phyloP scores from a whole-genome alignment of 129 eudicot species.

The Artemisia tridentata region DNA sequence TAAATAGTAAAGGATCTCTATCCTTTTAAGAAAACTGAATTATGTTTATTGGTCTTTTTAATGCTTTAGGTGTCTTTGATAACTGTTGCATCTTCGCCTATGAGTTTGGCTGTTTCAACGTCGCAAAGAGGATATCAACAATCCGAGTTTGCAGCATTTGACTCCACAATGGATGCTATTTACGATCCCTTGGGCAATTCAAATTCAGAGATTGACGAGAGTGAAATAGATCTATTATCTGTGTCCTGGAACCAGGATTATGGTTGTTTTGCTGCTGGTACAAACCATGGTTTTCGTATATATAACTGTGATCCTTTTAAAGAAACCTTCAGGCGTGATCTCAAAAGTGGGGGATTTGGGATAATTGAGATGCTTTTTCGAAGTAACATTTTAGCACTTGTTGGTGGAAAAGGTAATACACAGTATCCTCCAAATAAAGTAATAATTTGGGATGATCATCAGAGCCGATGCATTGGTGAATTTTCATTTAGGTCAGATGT shows the following conservation, averaged over 20 bases:
- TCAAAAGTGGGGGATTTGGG: slow-evolving; percentile 82
- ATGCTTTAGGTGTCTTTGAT: slow-evolving; percentile 33
- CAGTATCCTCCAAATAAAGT: slow-evolving; percentile 87
- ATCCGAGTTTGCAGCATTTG: slow-evolving; percentile 39
- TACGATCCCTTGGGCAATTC: slow-evolving; percentile 38
- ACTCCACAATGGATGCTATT: slow-evolving; percentile 41
- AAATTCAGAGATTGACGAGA: slow-evolving; percentile 47
- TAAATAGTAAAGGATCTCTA: not conserved
- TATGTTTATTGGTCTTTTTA: slow-evolving; percentile 8
- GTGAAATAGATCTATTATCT: slow-evolving; percentile 57
- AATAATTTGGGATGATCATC: slow-evolving; percentile 91
- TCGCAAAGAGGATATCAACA: slow-evolving; percentile 39
- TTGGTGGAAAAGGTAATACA: slow-evolving; percentile 64
- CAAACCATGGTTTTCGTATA: slow-evolving; percentile 76
- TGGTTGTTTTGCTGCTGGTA: slow-evolving; percentile 91
- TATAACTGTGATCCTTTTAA: slow-evolving; percentile 80
- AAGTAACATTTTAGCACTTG: slow-evolving; percentile 82
- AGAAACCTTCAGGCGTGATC: slow-evolving; percentile 85
- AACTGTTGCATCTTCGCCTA: slow-evolving; percentile 36
- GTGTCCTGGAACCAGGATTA: slow-evolving; percentile 96
- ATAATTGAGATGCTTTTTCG: slow-evolving; percentile 85
- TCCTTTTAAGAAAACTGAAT: slow-evolving; percentile 5
- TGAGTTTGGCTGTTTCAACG: slow-evolving; percentile 58
- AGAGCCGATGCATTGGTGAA: slow-evolving; percentile 86
- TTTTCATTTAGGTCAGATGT: slow-evolving; percentile 94